Evolutionary conservation across 345 rosid genomes (phyloP), one percentile per base, ranked within the genome.

Genomic region (Euphorbia pulcherrima): DNA sequence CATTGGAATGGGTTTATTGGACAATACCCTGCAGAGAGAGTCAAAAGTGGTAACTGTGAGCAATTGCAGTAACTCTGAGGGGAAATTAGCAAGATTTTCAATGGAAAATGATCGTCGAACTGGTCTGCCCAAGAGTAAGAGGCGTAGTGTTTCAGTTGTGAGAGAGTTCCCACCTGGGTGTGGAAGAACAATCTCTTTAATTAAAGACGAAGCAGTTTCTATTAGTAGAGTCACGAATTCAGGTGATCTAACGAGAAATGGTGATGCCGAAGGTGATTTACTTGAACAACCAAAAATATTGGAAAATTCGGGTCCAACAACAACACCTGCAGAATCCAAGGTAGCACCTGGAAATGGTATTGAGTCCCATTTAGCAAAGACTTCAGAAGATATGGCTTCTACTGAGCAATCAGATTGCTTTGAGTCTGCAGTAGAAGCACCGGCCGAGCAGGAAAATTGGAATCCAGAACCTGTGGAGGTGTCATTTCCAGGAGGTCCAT

Each of bases 121-220:
- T 14, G 69, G 62, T 53, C 62, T 16, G 21, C 72, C 76, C 30
- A 85, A 75, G 78, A 69, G 60, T 66, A 90, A 81, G 85, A 74
- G 68, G 54, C 78, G 79, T 40, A 75, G 44, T 64, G 79, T 81
- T 78, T 79, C 70, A 47, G 90, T 83, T 4, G 26, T 70, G 66
- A 80, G 89, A 17, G 83, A 85, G 65, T 87, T 78, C 39, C 87
- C 96, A 0, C 72, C 77, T 18, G 86, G 79, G 1, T 89, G 80
- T 73, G 88, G 87, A 46, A 69, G 68, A 24, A 33, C 0, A 37
- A 68, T 78, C 29, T 60, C 51, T 67, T 58, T 37, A 1, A 71
- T 33, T 6, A 46, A 52, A 26, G 70, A 39, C 27, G 67, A 60
- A 53, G 79, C 69, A 4, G 48, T 52, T 61, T 28, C 13, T 14